Conservation (phyloP, 371 early-diverging fungal genomes). For the Entomophthora muscae region DNA sequence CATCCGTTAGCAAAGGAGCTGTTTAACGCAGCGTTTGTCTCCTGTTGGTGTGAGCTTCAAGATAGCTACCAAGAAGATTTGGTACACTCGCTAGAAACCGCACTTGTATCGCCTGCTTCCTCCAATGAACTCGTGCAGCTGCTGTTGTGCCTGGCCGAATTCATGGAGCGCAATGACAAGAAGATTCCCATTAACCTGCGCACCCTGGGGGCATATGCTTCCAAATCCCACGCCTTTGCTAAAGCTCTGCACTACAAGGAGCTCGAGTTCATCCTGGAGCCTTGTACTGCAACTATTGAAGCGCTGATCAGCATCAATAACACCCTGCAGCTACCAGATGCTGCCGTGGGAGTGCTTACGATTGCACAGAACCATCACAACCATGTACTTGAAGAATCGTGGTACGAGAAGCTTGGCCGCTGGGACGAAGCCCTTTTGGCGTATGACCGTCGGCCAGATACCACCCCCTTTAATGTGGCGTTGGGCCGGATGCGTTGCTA, state of each 20-base stretch:
- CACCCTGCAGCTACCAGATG: constrained; percentile 87
- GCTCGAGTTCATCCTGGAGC: constrained; percentile 77
- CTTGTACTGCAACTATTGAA: constrained; percentile 74
- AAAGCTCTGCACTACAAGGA: constrained; percentile 96
- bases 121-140: constrained; percentile 86
- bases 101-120: constrained; percentile 64
- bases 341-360: constrained; percentile 85
- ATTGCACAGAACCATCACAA: constrained; percentile 78
- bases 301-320: constrained; percentile 89
- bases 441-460: constrained; percentile 62
- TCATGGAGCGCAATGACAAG: constrained; percentile 96
- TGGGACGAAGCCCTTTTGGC: constrained; percentile 91
- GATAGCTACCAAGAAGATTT: constrained; percentile 88
- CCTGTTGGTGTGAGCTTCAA: constrained; percentile 86
- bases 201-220: constrained; percentile 76
- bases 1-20: constrained; percentile 75
- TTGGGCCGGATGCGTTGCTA: constrained; percentile 86
- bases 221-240: constrained; percentile 88
- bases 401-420: constrained; percentile 86
- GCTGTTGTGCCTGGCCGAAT: constrained; percentile 86
- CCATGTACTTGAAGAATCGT: constrained; percentile 71
- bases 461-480: constrained; percentile 36
- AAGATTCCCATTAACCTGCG: constrained; percentile 85
- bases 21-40: constrained; percentile 94
- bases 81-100: constrained; percentile 67